Evolutionary conservation across 2,329 filamentous ascomycete species (phyloP), one percentile per base, ranked within the genome.

Genomic region (Penicillium nordicum): DNA sequence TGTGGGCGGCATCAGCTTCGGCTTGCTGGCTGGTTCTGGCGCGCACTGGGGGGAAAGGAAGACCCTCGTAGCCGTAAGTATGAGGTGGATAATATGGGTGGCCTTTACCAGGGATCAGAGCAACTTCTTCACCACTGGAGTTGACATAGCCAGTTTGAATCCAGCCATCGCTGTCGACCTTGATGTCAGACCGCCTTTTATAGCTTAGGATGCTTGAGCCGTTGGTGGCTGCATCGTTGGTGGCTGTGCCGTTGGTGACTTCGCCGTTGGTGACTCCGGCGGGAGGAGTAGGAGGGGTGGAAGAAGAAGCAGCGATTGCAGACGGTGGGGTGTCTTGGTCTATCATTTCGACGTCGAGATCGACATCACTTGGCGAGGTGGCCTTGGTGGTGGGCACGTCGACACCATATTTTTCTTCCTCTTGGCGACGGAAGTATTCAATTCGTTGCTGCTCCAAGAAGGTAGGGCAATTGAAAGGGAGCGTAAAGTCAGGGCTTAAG

Each of bases 31-130:
- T 53, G 6, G 55, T 51, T 12, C 58, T 60, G 37, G 56, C 53
- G 14, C 57, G 57, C 11, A 66, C 52, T 1, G 64, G 64, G 10
- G 63, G 64, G 9, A 36, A 50, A 9, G 64, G 63, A 11, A 66
- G 56, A 10, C 18, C 40, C 23, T 58, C 54, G 16, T 61, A 57
- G 2, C 42, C 54, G 34, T 64, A 66, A 16, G 62, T 62, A 40
- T 58, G 46, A 1, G 59, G 47, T 9, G 59, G 47, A 21, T 59
- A 57, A 34, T 63, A 63, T 1, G 57, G 58, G 47, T 44, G 59
- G 38, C 51, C 51, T 3, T 38, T 25, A 4, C 48, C 37, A 0
- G 64, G 57, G 1, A 52, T 47, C 8, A 65, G 21, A 16, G 59
- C 4, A 16, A 64, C n/a, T 18, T 65, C 61, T 41, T 65, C 64